Percentiles rank a stretch among this genome's conserved stretches.
phyloP scores from a whole-genome alignment of 306 rosid genomes.

The Prunus mira region DNA sequence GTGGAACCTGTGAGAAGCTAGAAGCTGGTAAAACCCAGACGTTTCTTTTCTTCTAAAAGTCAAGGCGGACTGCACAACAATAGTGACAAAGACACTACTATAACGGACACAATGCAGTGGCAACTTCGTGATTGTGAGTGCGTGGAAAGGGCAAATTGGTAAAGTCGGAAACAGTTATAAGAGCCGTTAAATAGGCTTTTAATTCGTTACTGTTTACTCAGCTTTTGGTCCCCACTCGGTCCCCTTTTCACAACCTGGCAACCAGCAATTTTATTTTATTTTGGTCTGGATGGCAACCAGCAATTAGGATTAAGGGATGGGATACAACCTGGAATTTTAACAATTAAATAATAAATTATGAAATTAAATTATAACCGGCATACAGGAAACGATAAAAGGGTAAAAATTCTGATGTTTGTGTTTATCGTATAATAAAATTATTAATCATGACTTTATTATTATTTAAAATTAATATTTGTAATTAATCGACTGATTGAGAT shows the following conservation, averaged over 20 bases:
- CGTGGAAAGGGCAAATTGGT: background rate
- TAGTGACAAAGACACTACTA: background rate
- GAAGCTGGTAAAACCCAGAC: background rate
- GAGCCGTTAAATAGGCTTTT: constrained; percentile 17
- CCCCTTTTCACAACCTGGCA: constrained; percentile 12
- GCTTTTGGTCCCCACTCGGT: background rate
- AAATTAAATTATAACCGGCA: no score
- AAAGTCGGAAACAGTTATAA: background rate
- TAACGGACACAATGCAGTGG: background rate
- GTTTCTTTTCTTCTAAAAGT: background rate
- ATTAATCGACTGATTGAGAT: background rate
- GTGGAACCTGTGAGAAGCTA: background rate
- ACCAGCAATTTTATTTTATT: background rate
- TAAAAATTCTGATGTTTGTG: background rate
- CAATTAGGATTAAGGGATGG: background rate
- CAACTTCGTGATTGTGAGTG: background rate
- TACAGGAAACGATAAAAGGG: background rate
- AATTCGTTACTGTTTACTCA: background rate
- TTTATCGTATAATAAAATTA: no score
- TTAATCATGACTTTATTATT: no score
- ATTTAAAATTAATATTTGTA: background rate
- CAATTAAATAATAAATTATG: no score
- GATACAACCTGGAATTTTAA: constrained; percentile 12
- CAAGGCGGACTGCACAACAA: background rate
- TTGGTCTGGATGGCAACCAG: background rate